Evolutionary conservation across 1,284 basidiomycete species (phyloP), one percentile per base, ranked within the genome.

Genomic region (Ceratobasidium sp.): DNA sequence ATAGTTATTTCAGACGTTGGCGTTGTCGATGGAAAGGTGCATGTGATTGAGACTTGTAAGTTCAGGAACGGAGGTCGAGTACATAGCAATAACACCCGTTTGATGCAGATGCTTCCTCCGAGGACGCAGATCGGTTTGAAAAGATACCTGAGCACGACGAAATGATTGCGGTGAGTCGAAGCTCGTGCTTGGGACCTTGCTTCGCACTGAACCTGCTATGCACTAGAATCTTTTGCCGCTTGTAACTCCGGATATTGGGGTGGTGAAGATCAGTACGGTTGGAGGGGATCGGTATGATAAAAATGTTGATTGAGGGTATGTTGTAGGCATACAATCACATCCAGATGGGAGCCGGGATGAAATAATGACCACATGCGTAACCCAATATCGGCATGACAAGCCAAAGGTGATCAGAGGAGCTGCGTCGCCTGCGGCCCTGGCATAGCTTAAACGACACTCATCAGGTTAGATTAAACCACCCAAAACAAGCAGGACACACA

Each of bases 1-100:
- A 46, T 23, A n/a, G 4, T 33, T n/a, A 3, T 5, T 50, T 12
- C 28, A 74, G 70, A 74, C 46, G 70, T 74, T 17, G 70, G 70
- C 17, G 70, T 74, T 20, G 59, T 56, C 2, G 70, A 64, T 23
- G 70, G 70, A 50, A 74, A 74, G 48, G 70, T 74, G 28, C 70
- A 74, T 64, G 59, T 74, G 15, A 74, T 74, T 38, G 70, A 74
- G 23, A 74, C 70, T 20, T 74, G 70, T 74, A 44, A 74, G 70
- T 56, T 62, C 40, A 23, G 38, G 28, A 13, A n/a, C 28, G n/a
- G 56, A 42, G 38, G 26, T 33, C n/a, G 23, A 4, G 23, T 62
- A 10, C 52, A 3, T 12, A 38, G 46, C 15, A 28, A 20, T 40
- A 28, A 46, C 38, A 42, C 42, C 46, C 5, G 44, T 28, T 66